phyloP scores from a whole-genome alignment of 345 rosid genomes.

The Boechera divaricarpa region DNA sequence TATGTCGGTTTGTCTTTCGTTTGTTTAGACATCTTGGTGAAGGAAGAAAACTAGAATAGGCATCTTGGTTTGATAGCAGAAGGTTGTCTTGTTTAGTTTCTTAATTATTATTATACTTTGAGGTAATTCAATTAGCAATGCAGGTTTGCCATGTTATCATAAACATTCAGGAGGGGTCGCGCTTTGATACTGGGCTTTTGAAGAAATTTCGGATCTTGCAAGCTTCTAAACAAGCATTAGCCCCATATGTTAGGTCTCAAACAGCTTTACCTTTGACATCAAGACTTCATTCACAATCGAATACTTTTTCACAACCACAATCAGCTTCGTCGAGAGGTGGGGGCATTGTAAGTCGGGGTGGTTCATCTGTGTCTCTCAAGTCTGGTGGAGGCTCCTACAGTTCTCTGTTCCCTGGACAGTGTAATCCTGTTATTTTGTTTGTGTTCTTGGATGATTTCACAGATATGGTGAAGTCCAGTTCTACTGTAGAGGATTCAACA shows the following conservation, averaged over 20 bases:
- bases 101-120: conserved; percentile 1
- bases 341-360: conserved; percentile 53
- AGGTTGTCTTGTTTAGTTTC: not conserved
- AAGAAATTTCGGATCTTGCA: conserved; percentile 78
- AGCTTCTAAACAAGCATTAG: conserved; percentile 70
- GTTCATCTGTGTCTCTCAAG: conserved; percentile 67
- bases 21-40: no score
- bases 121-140: conserved; percentile 50
- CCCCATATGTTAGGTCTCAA: conserved; percentile 62
- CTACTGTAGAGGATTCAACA: conserved; percentile 57
- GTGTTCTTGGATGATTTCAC: conserved; percentile 73
- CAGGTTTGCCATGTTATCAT: conserved; percentile 89
- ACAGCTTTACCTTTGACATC: conserved; percentile 55
- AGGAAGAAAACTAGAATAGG: not conserved
- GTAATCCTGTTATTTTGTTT: conserved; percentile 78
- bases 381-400: conserved; percentile 75
- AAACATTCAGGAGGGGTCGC: conserved; percentile 69
- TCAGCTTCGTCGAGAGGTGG: conserved; percentile 59
- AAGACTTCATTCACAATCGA: conserved; percentile 55
- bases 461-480: conserved; percentile 48
- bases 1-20: no score
- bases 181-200: conserved; percentile 65
- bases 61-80: not conserved
- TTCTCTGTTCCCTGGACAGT: conserved; percentile 77
- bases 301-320: conserved; percentile 36